Conservation (phyloP, 2,329 filamentous ascomycete genomes). For the Aspergillus candidus region DNA sequence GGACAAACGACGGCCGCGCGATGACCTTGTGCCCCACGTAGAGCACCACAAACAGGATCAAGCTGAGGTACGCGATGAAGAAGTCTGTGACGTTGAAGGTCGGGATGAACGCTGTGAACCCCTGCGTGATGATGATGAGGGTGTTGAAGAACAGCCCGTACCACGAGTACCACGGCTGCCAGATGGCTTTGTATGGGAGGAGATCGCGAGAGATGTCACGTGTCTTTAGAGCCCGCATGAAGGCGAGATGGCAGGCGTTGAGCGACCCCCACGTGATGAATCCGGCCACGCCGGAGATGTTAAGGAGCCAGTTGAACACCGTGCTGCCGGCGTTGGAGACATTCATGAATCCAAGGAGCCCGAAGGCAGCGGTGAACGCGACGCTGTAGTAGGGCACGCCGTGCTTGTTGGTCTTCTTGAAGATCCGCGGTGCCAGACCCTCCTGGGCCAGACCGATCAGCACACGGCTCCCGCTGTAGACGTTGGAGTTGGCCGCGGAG, state of each 20-base stretch:
- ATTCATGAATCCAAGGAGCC: conserved; percentile 65
- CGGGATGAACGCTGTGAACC: conserved; percentile 61
- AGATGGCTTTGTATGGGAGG: conserved; percentile 56
- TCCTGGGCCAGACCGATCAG: conserved; percentile 58
- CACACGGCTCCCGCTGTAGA: conserved; percentile 54
- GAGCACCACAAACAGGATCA: conserved; percentile 58
- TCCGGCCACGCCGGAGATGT: conserved; percentile 30
- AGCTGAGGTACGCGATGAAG: conserved; percentile 58
- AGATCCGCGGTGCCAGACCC: conserved; percentile 39
- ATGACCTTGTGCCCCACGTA: conserved; percentile 56
- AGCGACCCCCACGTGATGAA: conserved; percentile 35
- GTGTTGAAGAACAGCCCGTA: conserved; percentile 62
- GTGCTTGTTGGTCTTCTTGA: conserved; percentile 36
- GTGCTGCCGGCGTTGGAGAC: conserved; percentile 55
- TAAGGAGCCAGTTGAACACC: conserved; percentile 46
- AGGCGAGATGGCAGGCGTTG: conserved; percentile 55
- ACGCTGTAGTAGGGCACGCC: conserved; percentile 44
- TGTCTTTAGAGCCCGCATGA: conserved; percentile 54
- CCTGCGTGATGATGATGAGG: conserved; percentile 61
- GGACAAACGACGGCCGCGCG: conserved; percentile 34
- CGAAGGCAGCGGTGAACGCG: conserved; percentile 45
- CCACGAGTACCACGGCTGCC: conserved; percentile 59
- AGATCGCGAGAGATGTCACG: conserved; percentile 53
- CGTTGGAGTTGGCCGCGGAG: conserved; percentile 39
- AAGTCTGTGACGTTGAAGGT: conserved; percentile 55